A percentile compares a stretch with the other conserved stretches of the same genome.
These are phyloP conservation scores for Papiliotrema laurentii DNA, from an alignment of 1,284 basidiomycete genomes.

Conservation along the genomic window DNA sequence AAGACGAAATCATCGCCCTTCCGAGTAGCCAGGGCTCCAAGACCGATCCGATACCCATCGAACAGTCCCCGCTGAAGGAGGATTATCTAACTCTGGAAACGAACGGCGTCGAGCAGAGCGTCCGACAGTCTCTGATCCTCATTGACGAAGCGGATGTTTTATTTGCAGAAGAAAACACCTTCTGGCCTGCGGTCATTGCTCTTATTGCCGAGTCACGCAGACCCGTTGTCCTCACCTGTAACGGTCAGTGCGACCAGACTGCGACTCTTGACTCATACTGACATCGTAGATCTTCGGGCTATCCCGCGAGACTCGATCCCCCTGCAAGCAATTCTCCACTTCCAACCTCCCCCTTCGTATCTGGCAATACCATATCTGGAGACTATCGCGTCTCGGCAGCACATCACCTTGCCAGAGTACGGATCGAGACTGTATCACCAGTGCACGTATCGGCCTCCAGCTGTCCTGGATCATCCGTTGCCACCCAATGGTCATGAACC, in stretches of 20 bases:
- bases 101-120: background rate
- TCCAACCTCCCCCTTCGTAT: constrained; percentile 57
- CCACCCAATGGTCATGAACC: constrained; percentile 48
- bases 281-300: constrained; percentile 59
- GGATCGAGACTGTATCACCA: constrained; percentile 24
- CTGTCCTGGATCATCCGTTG: constrained; percentile 43
- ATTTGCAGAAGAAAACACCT: constrained; percentile 82
- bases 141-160: constrained; percentile 97
- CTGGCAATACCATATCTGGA: constrained; percentile 70
- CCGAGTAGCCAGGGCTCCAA: constrained; percentile 22
- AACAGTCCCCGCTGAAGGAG: constrained; percentile 3
- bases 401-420: constrained; percentile 5
- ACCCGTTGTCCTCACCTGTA: constrained; percentile 88
- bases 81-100: constrained; percentile 1
- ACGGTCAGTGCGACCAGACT: constrained; percentile 66
- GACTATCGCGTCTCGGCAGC: constrained; percentile 60
- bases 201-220: constrained; percentile 76
- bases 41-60: constrained; percentile 28
- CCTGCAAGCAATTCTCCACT: constrained; percentile 67
- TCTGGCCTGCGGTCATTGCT: constrained; percentile 79
- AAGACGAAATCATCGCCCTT: background rate
- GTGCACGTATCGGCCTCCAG: constrained; percentile 8
- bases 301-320: constrained; percentile 70
- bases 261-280: background rate
- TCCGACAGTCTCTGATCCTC: constrained; percentile 78